Base-by-base conservation (phyloP, 495 filamentous ascomycete species). In the Xylaria cubensis region DNA sequence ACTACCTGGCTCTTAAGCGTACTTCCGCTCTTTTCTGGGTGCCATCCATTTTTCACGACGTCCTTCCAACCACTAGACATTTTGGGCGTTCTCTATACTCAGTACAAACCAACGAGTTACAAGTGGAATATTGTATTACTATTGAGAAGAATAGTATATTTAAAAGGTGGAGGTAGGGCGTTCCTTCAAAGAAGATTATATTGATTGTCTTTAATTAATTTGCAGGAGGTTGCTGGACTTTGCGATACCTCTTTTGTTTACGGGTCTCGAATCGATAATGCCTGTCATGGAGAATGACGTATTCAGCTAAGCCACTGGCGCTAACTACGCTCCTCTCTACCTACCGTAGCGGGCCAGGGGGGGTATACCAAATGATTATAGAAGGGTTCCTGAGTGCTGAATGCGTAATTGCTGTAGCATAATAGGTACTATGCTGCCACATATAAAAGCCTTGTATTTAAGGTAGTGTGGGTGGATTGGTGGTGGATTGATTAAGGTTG, bases 41-140 rank as follows among this genome's bases (percentile, higher is more conserved):
- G 81, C 83, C 82, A 85, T 10, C 82, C 77, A 6, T 78, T 71
- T 75, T 85, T 86, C 64, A 85, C 76, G 5, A 80, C 76, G n/a
- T 82, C 82, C 70, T 81, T 84, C 78, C 77, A 77, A 51, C 76
- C 78, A 48, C 61, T 26, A 19, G 70, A 61, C 63, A 72, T 72
- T 46, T 48, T 65, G 12, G 69, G 24, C 0, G 32, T 51, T 69
- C 42, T 29, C 15, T 65, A 19, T 29, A 58, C 13, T 26, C 4
- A 15, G 42, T 44, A 19, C 6, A 4, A 36, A 36, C 34, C 13
- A 17, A 8, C 44, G 34, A 5, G 2, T 56, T 15, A 68, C 51
- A n/a, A 4, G 3, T 44, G n/a, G 4, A 32, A 44, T 7, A 42
- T 29, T 26, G n/a, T 19, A 12, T 12, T 10, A 41, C 26, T n/a